These are phyloP conservation scores for Boletus subcaerulescens DNA, from an alignment of 768 basidiomycete genomes.

Conservation along the genomic window DNA sequence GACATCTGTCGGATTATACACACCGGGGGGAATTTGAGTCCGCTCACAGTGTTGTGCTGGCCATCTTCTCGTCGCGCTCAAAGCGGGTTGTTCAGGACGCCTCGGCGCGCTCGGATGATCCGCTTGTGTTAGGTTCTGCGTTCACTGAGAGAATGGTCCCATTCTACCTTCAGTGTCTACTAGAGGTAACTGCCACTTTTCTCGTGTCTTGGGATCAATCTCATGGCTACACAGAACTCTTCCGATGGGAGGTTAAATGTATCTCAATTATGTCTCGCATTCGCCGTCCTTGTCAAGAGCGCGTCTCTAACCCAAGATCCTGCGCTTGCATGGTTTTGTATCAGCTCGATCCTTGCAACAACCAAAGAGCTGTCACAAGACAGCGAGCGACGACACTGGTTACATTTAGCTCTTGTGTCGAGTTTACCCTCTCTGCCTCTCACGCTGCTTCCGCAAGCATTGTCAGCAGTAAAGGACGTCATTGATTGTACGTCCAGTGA, in stretches of 20 bases:
- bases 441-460: constrained; percentile 49
- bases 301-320: constrained; percentile 44
- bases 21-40: constrained; percentile 83
- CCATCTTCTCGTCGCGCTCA: constrained; percentile 65
- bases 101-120: constrained; percentile 6
- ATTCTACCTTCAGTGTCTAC: constrained; percentile 68
- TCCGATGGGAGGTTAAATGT: constrained; percentile 56
- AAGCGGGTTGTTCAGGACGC: constrained; percentile 29
- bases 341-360: constrained; percentile 51
- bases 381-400: constrained; percentile 42
- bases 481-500: constrained; percentile 33
- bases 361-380: constrained; percentile 33
- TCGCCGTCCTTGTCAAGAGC: constrained; percentile 63
- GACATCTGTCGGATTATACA: constrained; percentile 54
- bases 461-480: constrained; percentile 45
- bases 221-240: constrained; percentile 50
- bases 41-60: constrained; percentile 78
- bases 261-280: constrained; percentile 70
- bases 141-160: constrained; percentile 63
- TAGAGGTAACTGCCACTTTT: constrained; percentile 51
- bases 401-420: constrained; percentile 65
- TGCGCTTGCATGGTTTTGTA: constrained; percentile 66
- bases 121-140: constrained; percentile 21
- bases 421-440: constrained; percentile 62
- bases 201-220: not conserved